Conservation (phyloP, 345 rosid genomes). For the Anastatica hierochuntica region DNA sequence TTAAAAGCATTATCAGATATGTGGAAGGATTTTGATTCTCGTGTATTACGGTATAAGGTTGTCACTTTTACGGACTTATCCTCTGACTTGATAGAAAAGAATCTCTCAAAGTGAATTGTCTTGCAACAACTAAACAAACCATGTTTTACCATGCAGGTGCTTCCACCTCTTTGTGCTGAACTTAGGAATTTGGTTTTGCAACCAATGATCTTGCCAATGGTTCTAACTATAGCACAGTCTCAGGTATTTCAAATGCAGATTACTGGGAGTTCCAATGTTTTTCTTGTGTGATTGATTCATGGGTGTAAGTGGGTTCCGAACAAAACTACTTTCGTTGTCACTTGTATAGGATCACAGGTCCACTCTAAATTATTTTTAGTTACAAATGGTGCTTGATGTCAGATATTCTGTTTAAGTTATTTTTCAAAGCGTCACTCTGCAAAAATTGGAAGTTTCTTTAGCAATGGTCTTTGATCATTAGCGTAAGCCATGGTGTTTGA, state of each 20-base stretch:
- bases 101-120: not conserved
- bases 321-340: not conserved
- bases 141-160: constrained; percentile 52
- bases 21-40: constrained; percentile 98
- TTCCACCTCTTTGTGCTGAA: constrained; percentile 97
- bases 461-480: not conserved
- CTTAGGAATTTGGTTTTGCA: constrained; percentile 97
- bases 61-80: constrained; percentile 1
- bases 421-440: not conserved
- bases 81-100: not conserved
- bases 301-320: not conserved
- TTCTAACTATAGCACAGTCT: constrained; percentile 86
- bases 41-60: constrained; percentile 96
- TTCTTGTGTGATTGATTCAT: no score
- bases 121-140: constrained; percentile 8
- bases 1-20: constrained; percentile 92
- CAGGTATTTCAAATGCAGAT: no score
- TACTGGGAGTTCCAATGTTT: no score
- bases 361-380: not conserved
- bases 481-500: not conserved
- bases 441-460: not conserved
- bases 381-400: not conserved
- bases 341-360: not conserved
- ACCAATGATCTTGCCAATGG: constrained; percentile 94
- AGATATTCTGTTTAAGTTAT: constrained; percentile 2